Conservation (phyloP, 139 green algal species). For the Asterochloris erici region DNA sequence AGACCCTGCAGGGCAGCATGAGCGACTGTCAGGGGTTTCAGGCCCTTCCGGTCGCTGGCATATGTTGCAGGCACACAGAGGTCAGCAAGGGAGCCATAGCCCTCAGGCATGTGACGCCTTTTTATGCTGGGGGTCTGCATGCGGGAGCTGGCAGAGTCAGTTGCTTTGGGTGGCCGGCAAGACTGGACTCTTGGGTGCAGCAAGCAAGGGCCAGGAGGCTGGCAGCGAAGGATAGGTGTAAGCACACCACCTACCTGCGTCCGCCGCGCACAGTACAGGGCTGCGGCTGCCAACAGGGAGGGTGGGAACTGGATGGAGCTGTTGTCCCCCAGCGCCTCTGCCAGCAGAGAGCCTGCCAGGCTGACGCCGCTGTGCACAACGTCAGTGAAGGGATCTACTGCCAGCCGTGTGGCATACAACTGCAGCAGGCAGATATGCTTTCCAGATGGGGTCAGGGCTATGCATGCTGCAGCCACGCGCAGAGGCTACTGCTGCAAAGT, state of each 20-base stretch:
- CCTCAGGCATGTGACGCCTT: not conserved
- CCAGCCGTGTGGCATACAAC: constrained; percentile 21
- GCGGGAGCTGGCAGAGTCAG: not conserved
- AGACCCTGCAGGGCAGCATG: constrained; percentile 38
- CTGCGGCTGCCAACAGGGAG: constrained; percentile 11
- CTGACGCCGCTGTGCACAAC: constrained; percentile 1
- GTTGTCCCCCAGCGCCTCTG: constrained; percentile 12
- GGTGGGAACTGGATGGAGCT: constrained; percentile 16
- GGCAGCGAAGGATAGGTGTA: too few species aligned
- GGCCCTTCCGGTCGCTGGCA: not conserved
- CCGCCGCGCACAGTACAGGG: not conserved
- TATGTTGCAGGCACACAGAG: not conserved
- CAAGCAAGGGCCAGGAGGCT: not conserved
- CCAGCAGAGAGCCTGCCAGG: constrained; percentile 5
- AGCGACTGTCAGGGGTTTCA: not conserved
- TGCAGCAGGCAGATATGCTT: not conserved
- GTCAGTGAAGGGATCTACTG: constrained; percentile 4
- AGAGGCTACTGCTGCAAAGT: not conserved
- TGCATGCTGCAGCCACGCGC: not conserved
- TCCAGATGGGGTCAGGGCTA: too few species aligned
- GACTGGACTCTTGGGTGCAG: not conserved
- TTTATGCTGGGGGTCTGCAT: not conserved
- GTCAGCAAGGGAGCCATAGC: not conserved
- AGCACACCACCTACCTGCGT: not conserved
- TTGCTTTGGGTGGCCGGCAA: not conserved